Percentiles rank a stretch among this genome's conserved stretches.
Conservation (phyloP, 73 alveolate genomes). For the Blepharisma stoltei region DNA sequence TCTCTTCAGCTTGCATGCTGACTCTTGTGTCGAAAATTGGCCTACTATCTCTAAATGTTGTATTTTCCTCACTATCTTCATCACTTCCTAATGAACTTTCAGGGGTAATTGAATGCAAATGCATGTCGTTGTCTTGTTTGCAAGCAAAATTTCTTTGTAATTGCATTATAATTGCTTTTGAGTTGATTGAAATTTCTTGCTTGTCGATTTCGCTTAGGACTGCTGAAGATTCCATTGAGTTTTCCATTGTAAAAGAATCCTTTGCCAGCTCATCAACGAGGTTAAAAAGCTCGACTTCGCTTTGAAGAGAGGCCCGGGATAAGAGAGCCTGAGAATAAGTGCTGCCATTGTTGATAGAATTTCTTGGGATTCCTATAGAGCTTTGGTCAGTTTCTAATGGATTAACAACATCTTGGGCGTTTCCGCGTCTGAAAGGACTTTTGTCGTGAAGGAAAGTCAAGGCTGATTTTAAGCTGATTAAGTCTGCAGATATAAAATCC, state of each 20-base stretch:
- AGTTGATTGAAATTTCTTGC: neutral
- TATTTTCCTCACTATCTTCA: no score
- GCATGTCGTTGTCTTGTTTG: neutral
- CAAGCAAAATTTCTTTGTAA: neutral
- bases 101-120: constrained; percentile 17
- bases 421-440: constrained; percentile 14
- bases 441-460: neutral
- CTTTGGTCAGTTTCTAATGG: no score
- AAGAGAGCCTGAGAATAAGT: neutral
- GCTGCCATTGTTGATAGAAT: constrained; percentile 9
- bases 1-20: no score
- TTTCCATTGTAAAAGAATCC: neutral
- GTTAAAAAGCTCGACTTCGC: neutral
- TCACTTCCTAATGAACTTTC: neutral
- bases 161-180: constrained; percentile 1
- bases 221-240: constrained; percentile 9
- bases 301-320: neutral
- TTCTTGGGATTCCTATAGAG: neutral
- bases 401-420: no score
- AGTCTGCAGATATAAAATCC: constrained; percentile 7
- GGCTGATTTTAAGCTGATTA: neutral
- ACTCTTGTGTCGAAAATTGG: no score
- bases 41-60: no score
- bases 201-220: neutral
- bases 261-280: constrained; percentile 8